Conservation (phyloP, 1,284 basidiomycete species). For the Ustilago crameri region DNA sequence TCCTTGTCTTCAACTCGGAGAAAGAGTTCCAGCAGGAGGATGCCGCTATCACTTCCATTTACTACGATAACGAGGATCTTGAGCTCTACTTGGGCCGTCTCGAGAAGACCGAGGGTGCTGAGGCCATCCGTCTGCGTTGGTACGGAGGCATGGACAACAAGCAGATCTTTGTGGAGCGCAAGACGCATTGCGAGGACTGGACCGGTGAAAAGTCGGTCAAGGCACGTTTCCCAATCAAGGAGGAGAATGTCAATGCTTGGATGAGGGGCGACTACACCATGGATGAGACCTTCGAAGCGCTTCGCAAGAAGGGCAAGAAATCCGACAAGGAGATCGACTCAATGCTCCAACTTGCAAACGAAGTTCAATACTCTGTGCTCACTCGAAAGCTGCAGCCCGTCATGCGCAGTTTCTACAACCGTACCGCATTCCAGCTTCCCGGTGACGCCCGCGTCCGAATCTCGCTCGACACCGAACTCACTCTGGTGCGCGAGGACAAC, state of each 20-base stretch:
- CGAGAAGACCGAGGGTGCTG: constrained; percentile 98
- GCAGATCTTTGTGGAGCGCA: constrained; percentile 96
- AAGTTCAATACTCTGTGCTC: constrained; percentile 91
- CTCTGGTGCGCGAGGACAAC: constrained; percentile 93
- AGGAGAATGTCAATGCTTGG: constrained; percentile 92
- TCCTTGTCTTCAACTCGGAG: constrained; percentile 88
- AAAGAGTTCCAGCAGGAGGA: constrained; percentile 93
- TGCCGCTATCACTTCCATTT: constrained; percentile 84
- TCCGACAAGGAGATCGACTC: constrained; percentile 88
- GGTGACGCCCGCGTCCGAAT: constrained; percentile 98
- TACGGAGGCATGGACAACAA: constrained; percentile 84
- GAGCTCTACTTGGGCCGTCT: constrained; percentile 97
- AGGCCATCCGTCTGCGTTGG: constrained; percentile 95
- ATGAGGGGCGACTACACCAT: constrained; percentile 89
- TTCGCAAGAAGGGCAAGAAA: constrained; percentile 93
- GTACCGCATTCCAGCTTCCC: constrained; percentile 97
- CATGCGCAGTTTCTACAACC: constrained; percentile 98
- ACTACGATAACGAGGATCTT: constrained; percentile 93
- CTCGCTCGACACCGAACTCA: constrained; percentile 95
- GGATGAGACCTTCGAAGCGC: constrained; percentile 90
- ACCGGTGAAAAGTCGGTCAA: constrained; percentile 99
- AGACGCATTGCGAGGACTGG: constrained; percentile 99
- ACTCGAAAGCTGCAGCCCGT: constrained; percentile 84
- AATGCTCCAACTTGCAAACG: constrained; percentile 95
- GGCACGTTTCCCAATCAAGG: constrained; percentile 95